Evolutionary conservation across 805 yeast species (phyloP), one percentile per base, ranked within the genome.

Genomic region (Wickerhamiella dianesei): DNA sequence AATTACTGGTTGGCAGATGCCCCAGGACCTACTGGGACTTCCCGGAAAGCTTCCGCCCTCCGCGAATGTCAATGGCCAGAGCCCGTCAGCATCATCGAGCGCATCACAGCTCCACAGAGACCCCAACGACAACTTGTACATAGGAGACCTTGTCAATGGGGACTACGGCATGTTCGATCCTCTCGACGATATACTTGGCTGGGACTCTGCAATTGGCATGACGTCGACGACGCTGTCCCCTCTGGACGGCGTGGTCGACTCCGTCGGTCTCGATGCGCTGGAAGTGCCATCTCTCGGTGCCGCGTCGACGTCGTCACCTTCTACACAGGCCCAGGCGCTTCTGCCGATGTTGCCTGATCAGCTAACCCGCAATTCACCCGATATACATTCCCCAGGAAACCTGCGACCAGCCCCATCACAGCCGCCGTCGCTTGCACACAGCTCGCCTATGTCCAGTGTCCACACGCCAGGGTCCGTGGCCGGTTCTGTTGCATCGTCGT

Each of bases 111-210:
- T n/a, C n/a, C n/a, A n/a, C n/a, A n/a, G n/a, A n/a, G 32, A 12
- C 32, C 9, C 32, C 32, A 25, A 25, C 12, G 32, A 25, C 32
- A 25, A 25, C 12, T 25, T 25, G 37, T 49, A 55, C 18, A 47
- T 64, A 35, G 59, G 64, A 9, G 65, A 61, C 44, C 53, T 65
- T 19, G 43, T 57, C 13, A 57, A 58, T 36, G 56, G 56, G 19
- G 66, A 63, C 32, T 63, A 59, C 50, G 61, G 61, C 43, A 49
- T 62, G 53, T 60, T 65, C 41, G 68, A 61, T 45, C 66, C 67
- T 14, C 51, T 64, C 19, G 67, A 63, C 16, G 57, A 50, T 20
- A 25, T 54, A 47, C 51, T 54, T 3, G 49, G 25, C 19, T 53
- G 56, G 56, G 46, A 52, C 16, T 46, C 50, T 5, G 41, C 41